These are phyloP conservation scores for Coemansia sp. DNA, from an alignment of 192 early-diverging fungal species.

Conservation along the genomic window DNA sequence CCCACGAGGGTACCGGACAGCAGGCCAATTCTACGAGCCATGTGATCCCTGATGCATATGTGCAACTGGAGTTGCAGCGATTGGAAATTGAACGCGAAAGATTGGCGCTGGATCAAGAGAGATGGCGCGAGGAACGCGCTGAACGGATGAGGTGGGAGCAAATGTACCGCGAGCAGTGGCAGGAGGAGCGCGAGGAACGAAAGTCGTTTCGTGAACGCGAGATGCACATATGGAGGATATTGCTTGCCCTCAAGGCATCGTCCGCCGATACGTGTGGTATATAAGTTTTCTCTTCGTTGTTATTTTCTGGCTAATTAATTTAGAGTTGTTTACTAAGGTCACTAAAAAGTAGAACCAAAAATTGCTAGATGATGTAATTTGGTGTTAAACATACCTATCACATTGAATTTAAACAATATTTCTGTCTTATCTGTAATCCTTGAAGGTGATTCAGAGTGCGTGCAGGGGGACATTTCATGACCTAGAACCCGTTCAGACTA, in stretches of 20 bases:
- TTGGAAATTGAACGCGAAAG: slow-evolving; percentile 28
- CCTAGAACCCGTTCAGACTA: too few species aligned
- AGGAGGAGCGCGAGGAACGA: slow-evolving; percentile 31
- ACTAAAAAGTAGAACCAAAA: too few species aligned
- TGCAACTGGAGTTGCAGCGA: slow-evolving; percentile 22
- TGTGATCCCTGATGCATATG: slow-evolving; percentile 17
- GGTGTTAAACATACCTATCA: too few species aligned
- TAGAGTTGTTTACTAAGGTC: too few species aligned
- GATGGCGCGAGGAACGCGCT: slow-evolving; percentile 35
- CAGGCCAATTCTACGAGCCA: neutral
- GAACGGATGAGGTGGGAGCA: slow-evolving; percentile 29
- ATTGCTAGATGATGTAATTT: too few species aligned
- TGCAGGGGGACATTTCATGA: too few species aligned
- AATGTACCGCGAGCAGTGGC: slow-evolving; percentile 39
- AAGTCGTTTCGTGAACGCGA: slow-evolving; percentile 27
- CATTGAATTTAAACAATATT: too few species aligned
- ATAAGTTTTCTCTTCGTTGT: neutral
- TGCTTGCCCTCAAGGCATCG: slow-evolving; percentile 11
- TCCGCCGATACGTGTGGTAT: neutral
- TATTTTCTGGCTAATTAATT: neutral
- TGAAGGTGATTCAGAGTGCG: too few species aligned
- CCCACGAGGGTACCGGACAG: neutral
- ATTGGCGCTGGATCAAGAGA: slow-evolving; percentile 23
- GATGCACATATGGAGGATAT: slow-evolving; percentile 23
- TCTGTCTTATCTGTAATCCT: too few species aligned